Conservation (phyloP, 2,329 filamentous ascomycete species). For the Aspergillus costaricaensis region DNA sequence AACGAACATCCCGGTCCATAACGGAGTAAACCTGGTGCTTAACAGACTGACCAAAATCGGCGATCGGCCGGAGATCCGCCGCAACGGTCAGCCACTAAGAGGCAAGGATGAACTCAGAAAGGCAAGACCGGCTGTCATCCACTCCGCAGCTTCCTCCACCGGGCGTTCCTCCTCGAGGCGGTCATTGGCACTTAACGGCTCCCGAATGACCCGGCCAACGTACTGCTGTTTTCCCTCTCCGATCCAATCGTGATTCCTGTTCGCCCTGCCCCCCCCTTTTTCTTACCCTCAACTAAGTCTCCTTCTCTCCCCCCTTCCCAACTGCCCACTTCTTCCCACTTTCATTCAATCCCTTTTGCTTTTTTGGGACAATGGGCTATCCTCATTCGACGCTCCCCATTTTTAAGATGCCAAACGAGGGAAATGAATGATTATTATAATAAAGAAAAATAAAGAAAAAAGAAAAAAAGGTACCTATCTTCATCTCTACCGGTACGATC, state of each 20-base stretch:
- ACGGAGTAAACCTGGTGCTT: background rate
- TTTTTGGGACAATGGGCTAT: slow-evolving; percentile 1
- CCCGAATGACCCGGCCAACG: slow-evolving; percentile 14
- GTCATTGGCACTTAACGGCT: slow-evolving; percentile 22
- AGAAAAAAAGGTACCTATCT: background rate
- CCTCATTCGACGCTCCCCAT: background rate
- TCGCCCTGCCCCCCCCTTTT: slow-evolving; percentile 6
- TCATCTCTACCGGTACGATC: background rate
- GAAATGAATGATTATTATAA: background rate
- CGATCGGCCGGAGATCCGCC: slow-evolving; percentile 1
- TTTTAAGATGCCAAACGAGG: background rate
- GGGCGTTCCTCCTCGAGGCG: slow-evolving; percentile 5
- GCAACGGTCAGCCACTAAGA: slow-evolving; percentile 2
- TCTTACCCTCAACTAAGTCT: background rate
- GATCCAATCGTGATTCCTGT: slow-evolving; percentile 2
- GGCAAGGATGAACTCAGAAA: background rate
- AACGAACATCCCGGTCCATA: background rate
- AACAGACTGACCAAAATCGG: background rate
- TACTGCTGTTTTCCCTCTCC: background rate
- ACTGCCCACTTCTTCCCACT: too few relatives aligned
- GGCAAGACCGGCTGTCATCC: background rate
- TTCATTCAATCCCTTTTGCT: background rate
- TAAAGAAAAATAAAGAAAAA: background rate
- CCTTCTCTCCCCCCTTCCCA: too few relatives aligned
- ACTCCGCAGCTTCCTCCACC: background rate